A percentile compares a stretch with the other conserved stretches of the same genome.
Evolutionary conservation across 2,329 filamentous ascomycete genomes (phyloP).

Genomic region (Metarhizium album): DNA sequence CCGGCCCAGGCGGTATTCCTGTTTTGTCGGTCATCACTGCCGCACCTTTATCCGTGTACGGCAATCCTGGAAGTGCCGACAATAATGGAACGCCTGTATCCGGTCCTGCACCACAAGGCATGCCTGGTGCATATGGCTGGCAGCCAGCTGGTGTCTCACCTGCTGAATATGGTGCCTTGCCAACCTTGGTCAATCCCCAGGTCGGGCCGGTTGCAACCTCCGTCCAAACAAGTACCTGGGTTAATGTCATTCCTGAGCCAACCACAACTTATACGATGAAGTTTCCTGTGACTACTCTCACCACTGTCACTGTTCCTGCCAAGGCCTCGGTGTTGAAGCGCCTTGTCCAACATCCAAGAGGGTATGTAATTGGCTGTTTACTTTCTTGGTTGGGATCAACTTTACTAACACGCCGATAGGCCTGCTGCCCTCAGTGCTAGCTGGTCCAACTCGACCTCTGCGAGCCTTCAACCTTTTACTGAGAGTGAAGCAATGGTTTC

Average conservation of each 20-base stretch:
- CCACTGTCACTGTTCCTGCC: constrained; percentile 19
- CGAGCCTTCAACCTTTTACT: not conserved
- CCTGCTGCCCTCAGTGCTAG: constrained; percentile 5
- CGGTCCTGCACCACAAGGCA: constrained; percentile 4
- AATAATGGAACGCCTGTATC: constrained; percentile 9
- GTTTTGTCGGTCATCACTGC: constrained; percentile 11
- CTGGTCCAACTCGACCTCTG: constrained; percentile 22
- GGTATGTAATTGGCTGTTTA: constrained; percentile 11
- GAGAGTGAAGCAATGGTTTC: not conserved
- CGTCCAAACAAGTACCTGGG: constrained; percentile 27
- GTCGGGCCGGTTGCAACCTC: constrained; percentile 9
- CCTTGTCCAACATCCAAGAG: constrained; percentile 18
- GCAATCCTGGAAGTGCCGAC: constrained; percentile 8
- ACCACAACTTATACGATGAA: constrained; percentile 30
- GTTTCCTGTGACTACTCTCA: constrained; percentile 27
- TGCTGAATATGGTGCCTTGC: constrained; percentile 14
- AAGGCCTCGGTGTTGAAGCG: constrained; percentile 11
- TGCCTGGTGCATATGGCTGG: constrained; percentile 15
- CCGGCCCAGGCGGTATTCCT: constrained; percentile 13
- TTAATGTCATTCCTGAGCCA: constrained; percentile 26
- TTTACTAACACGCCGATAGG: constrained; percentile 9
- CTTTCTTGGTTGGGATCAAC: not conserved
- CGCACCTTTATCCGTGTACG: constrained; percentile 11
- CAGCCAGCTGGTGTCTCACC: constrained; percentile 8
- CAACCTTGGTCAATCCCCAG: constrained; percentile 13